Evolutionary conservation across 441 rosid species (phyloP), one percentile per base, ranked within the genome.

Genomic region (Heliophila coronopifolia): DNA sequence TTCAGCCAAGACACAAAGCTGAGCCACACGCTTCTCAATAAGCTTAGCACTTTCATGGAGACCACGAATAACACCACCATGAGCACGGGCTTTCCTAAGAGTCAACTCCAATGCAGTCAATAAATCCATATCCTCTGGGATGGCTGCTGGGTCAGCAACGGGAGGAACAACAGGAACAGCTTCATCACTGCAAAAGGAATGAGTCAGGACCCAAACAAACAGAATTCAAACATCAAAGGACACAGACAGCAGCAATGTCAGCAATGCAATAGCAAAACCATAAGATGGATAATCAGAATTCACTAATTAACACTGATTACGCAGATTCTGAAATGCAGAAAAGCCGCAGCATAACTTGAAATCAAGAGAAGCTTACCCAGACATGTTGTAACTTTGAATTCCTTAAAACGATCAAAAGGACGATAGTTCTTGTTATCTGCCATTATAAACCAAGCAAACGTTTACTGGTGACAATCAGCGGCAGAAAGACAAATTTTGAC

Each of bases 61-160:
- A 13, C 98, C 98, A 8, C 83, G 82, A 3, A 70, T 65, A 20
- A 91, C 91, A 14, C 96, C 96, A n/a, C 94, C 88, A 17, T 84
- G 78, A 28, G 92, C 81, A 57, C 74, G 69, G 2, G 98, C 76
- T 57, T 86, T 91, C 68, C 80, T 80, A 7, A 91, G 63, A 28
- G 90, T 94, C 51, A 70, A 47, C 63, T 83, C 93, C 67, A 91
- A 61, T 27, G 94, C 96, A 0, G 90, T 66, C 76, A 77, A 72
- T 31, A 87, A 68, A 43, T 82, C 95, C 96, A 91, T 80, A 9
- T 84, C 70, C 83, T 84, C 94, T 5, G 70, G 73, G 24, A 59
- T 51, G 0, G 48, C 65, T n/a, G 49, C 34, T 56, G 86, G 61
- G 87, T 86, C 94, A 11, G 66, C 69, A 32, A 48, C 67, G 4